Evolutionary conservation across 2,329 filamentous ascomycete species (phyloP).

Genomic region (Alternaria ethzedia): DNA sequence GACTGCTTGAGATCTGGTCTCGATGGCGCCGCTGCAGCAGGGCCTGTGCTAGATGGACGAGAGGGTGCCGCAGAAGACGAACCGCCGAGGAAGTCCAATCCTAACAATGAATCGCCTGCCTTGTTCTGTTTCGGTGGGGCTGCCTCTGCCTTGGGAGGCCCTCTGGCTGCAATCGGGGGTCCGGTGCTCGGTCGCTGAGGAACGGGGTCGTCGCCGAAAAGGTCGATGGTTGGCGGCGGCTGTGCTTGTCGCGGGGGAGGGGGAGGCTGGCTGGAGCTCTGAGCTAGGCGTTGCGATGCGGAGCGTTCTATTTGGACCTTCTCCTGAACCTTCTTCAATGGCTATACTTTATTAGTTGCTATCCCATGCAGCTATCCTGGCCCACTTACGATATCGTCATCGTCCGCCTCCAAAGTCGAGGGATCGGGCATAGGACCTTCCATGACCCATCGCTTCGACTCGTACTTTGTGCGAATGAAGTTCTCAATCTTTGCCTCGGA

Average conservation of each 20-base stretch:
- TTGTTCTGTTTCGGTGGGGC: conserved; percentile 68
- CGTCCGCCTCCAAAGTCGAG: conserved; percentile 80
- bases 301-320: conserved; percentile 72
- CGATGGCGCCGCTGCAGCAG: conserved; percentile 68
- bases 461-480: conserved; percentile 99
- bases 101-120: conserved; percentile 82
- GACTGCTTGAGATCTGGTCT: conserved; percentile 96
- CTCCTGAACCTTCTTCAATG: conserved; percentile 71
- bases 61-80: conserved; percentile 70
- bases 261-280: conserved; percentile 37
- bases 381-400: conserved; percentile 75
- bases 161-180: conserved; percentile 59
- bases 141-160: conserved; percentile 70
- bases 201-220: conserved; percentile 81
- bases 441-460: conserved; percentile 99
- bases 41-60: conserved; percentile 81
- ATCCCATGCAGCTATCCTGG: background rate
- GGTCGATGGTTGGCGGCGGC: conserved; percentile 63
- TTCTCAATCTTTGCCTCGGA: conserved; percentile 99
- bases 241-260: conserved; percentile 40
- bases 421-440: conserved; percentile 94
- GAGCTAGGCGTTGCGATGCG: conserved; percentile 58
- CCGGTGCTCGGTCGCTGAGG: conserved; percentile 75
- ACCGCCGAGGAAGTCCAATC: conserved; percentile 88
- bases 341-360: conserved; percentile 50